Percentiles rank a stretch among this genome's conserved stretches.
phyloP scores from a whole-genome alignment of 108 stramenopile species.

The Cyclostephanos tholiformis region DNA sequence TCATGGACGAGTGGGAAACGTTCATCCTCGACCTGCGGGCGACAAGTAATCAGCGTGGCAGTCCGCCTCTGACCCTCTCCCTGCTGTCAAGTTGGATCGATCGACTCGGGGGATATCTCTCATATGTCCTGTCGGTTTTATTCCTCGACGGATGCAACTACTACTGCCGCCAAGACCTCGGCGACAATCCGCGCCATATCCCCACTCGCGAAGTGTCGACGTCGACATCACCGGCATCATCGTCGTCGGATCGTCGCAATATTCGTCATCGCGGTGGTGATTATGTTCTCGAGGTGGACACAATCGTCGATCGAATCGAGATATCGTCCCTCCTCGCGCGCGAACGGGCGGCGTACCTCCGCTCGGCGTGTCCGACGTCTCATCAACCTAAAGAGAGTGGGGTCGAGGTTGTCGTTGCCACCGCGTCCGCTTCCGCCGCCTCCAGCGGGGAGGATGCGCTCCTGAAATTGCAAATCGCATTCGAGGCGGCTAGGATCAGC shows the following conservation, averaged over 20 bases:
- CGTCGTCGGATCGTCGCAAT: background rate
- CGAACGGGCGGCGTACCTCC: constrained; percentile 28
- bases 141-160: background rate
- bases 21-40: constrained; percentile 32
- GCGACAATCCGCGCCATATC: background rate
- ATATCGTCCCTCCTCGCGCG: constrained; percentile 19
- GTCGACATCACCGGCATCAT: background rate
- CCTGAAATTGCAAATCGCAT: constrained; percentile 20
- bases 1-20: constrained; percentile 29
- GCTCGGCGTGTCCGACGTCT: constrained; percentile 25
- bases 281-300: background rate
- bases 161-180: background rate
- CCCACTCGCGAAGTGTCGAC: no score
- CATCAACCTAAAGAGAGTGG: background rate
- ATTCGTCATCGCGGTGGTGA: background rate
- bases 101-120: constrained; percentile 23
- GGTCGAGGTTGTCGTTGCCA: background rate
- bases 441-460: constrained; percentile 11
- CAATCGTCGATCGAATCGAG: background rate
- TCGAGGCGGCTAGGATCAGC: constrained; percentile 37
- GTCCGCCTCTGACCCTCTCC: constrained; percentile 36
- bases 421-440: background rate
- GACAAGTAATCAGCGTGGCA: background rate
- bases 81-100: constrained; percentile 36
- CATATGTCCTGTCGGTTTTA: constrained; percentile 7